A percentile compares a stretch with the other conserved stretches of the same genome.
phyloP scores from a whole-genome alignment of 2,329 filamentous ascomycete species.

The Alternaria sp. region DNA sequence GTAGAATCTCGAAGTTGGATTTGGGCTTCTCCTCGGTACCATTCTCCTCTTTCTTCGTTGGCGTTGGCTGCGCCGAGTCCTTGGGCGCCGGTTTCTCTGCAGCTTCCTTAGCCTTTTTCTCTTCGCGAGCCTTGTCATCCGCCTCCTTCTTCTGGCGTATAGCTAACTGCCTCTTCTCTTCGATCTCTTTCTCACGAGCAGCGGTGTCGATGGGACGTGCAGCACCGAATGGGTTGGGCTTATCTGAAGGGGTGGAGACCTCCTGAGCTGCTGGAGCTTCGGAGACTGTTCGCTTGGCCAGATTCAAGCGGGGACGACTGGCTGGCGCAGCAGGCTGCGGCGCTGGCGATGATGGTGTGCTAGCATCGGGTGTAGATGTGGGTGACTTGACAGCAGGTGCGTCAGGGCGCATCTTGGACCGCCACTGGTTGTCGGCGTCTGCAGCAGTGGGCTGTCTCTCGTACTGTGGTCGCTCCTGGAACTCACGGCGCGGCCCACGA shows the following conservation, averaged over 20 bases:
- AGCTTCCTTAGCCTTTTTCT: constrained; percentile 64
- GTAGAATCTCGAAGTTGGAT: constrained; percentile 65
- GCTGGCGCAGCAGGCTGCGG: constrained; percentile 67
- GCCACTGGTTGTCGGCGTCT: constrained; percentile 94
- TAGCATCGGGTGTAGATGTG: constrained; percentile 74
- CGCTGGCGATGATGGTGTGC: constrained; percentile 78
- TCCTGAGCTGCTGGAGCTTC: constrained; percentile 67
- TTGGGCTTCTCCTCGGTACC: constrained; percentile 55
- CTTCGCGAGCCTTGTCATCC: constrained; percentile 84
- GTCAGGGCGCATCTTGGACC: constrained; percentile 89
- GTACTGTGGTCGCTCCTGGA: constrained; percentile 66
- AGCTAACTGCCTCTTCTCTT: constrained; percentile 81
- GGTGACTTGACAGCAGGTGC: constrained; percentile 67
- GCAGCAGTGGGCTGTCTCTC: constrained; percentile 84
- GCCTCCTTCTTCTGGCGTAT: constrained; percentile 85
- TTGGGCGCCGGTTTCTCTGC: constrained; percentile 66
- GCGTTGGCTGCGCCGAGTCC: constrained; percentile 54
- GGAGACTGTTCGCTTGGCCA: constrained; percentile 89
- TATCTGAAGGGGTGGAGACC: constrained; percentile 64
- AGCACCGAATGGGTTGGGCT: constrained; percentile 92
- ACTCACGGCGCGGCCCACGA: constrained; percentile 79
- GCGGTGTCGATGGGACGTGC: constrained; percentile 95
- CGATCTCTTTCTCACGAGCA: constrained; percentile 85
- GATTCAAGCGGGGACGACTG: constrained; percentile 82
- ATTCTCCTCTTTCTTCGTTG: constrained; percentile 48